These are phyloP conservation scores for Silene noctiflora DNA, from an alignment of 179 eudicot species.

Conservation along the genomic window DNA sequence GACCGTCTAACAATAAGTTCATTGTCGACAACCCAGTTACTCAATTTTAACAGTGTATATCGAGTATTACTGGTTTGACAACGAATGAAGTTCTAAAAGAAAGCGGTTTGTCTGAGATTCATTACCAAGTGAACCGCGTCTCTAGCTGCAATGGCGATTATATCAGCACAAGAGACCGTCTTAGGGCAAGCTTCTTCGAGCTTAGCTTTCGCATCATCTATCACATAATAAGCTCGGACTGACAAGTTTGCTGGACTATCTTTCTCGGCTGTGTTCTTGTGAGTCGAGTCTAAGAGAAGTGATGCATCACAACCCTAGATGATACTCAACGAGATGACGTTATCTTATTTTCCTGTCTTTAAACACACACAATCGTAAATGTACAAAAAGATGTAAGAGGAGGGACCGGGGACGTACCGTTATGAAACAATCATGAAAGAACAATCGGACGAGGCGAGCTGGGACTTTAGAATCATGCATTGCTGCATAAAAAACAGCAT, in stretches of 20 bases:
- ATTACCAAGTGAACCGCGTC: conserved; percentile 32
- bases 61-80: too few species aligned
- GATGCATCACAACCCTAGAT: conserved; percentile 71
- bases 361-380: background rate
- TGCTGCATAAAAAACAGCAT: conserved; percentile 44
- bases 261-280: conserved; percentile 55
- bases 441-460: conserved; percentile 63
- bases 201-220: conserved; percentile 52
- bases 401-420: conserved; percentile 33
- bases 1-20: too few species aligned
- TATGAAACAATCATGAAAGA: conserved; percentile 73
- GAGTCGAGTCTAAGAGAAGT: conserved; percentile 51
- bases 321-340: background rate
- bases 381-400: background rate
- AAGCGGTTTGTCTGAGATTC: background rate
- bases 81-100: too few species aligned
- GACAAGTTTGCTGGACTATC: conserved; percentile 68
- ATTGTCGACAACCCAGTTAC: too few species aligned
- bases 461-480: conserved; percentile 52
- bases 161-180: conserved; percentile 55
- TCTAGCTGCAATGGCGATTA: conserved; percentile 7
- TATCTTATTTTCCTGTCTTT: background rate
- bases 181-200: conserved; percentile 60
- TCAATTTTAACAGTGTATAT: too few species aligned
- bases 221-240: conserved; percentile 55